phyloP scores from a whole-genome alignment of 257 asterid species.

The Phtheirospermum japonicum region DNA sequence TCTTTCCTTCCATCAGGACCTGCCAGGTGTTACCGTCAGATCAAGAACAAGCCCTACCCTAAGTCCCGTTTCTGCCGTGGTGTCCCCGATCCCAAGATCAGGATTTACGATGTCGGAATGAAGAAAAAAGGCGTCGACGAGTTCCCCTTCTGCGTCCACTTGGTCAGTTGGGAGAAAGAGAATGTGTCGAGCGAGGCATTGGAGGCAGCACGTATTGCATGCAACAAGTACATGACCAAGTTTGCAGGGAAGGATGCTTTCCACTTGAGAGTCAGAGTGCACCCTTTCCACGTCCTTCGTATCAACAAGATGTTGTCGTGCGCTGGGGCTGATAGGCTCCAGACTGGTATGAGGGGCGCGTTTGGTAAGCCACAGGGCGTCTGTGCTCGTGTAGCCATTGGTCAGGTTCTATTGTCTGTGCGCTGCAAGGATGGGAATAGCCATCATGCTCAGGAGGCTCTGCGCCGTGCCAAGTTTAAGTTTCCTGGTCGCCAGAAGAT shows the following conservation, averaged over 20 bases:
- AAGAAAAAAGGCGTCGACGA: conserved; percentile 43
- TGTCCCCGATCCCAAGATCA: conserved; percentile 45
- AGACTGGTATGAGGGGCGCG: conserved; percentile 44
- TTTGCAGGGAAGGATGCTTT: conserved; percentile 43
- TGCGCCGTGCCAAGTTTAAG: conserved; percentile 41
- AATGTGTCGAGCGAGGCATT: conserved; percentile 41
- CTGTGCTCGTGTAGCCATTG: conserved; percentile 40
- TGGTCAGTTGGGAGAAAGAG: conserved; percentile 48
- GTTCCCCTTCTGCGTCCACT: conserved; percentile 40
- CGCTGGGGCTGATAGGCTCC: conserved; percentile 49
- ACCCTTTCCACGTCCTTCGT: conserved; percentile 40
- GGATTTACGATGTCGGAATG: conserved; percentile 46
- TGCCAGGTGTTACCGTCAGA: conserved; percentile 39
- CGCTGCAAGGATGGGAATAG: conserved; percentile 39
- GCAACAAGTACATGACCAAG: conserved; percentile 45
- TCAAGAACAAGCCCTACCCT: conserved; percentile 42
- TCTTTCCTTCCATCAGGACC: conserved; percentile 28
- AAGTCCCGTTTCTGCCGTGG: conserved; percentile 37
- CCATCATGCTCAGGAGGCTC: conserved; percentile 40
- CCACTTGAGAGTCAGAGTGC: conserved; percentile 47
- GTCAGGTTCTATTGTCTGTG: conserved; percentile 40
- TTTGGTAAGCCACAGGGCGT: conserved; percentile 41
- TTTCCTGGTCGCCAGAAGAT: conserved; percentile 44
- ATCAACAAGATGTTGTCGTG: conserved; percentile 46
- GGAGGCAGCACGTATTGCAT: conserved; percentile 42